Conservation (phyloP, 371 early-diverging fungal genomes). For the Chytridiales sp. region DNA sequence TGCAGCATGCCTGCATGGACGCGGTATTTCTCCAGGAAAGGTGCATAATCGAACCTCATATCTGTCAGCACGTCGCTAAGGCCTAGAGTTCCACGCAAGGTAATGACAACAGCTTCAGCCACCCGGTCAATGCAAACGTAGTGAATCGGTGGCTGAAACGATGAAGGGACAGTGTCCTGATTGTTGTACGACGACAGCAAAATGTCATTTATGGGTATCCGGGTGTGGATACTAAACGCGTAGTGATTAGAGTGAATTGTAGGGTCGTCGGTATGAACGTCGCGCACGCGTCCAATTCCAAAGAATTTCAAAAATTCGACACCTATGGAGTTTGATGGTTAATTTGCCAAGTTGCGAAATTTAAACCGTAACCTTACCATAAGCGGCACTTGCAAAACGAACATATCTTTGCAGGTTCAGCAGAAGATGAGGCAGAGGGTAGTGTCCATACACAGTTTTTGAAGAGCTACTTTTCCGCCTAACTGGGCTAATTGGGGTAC, state of each 20-base stretch:
- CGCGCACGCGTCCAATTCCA: constrained; percentile 63
- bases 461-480: no score
- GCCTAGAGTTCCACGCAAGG: constrained; percentile 86
- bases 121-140: constrained; percentile 81
- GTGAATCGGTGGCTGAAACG: constrained; percentile 75
- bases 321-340: constrained; percentile 56
- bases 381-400: constrained; percentile 28
- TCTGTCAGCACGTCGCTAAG: constrained; percentile 82
- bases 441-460: constrained; percentile 20
- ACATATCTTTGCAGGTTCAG: constrained; percentile 27
- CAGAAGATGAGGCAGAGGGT: constrained; percentile 23
- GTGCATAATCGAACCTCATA: constrained; percentile 73
- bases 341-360: not conserved
- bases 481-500: no score
- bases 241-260: constrained; percentile 56
- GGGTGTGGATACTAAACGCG: constrained; percentile 69
- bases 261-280: constrained; percentile 36
- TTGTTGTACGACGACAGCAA: constrained; percentile 59
- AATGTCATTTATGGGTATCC: constrained; percentile 64
- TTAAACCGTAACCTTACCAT: constrained; percentile 10
- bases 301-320: constrained; percentile 79
- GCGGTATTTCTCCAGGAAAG: constrained; percentile 36
- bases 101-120: constrained; percentile 72
- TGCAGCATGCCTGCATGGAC: constrained; percentile 43
- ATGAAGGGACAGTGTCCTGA: constrained; percentile 44